phyloP scores from a whole-genome alignment of 306 rosid genomes.

The Vigna trinervia region DNA sequence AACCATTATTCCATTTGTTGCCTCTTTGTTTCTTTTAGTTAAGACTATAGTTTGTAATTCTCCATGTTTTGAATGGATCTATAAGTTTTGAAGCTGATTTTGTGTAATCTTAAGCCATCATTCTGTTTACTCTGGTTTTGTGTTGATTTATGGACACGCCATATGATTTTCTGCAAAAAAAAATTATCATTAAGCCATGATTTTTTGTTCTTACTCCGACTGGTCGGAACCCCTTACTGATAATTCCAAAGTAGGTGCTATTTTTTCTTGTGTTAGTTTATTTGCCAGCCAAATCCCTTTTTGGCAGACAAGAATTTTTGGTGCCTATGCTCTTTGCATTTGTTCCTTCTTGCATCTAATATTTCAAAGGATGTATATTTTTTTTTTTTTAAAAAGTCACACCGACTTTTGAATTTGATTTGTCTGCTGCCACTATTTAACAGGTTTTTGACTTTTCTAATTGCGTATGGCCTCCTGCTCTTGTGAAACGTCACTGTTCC shows the following conservation, averaged over 20 bases:
- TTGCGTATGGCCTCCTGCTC: not conserved
- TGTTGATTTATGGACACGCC: not conserved
- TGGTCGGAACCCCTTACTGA: not conserved
- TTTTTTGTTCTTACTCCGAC: not conserved
- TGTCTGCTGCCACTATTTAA: conserved; percentile 32
- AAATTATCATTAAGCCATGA: not conserved
- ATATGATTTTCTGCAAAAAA: not conserved
- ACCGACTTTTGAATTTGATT: conserved; percentile 34
- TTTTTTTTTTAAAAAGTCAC: not conserved
- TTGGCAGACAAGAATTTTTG: conserved; percentile 28
- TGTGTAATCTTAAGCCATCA: not conserved
- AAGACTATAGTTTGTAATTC: not conserved
- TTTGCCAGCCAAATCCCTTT: not conserved
- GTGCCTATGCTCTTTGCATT: not conserved
- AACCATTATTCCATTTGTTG: not conserved
- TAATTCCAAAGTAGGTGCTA: conserved; percentile 1
- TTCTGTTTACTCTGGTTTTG: not conserved
- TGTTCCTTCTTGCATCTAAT: not conserved
- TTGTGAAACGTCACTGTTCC: conserved; percentile 41
- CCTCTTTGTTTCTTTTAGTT: not conserved
- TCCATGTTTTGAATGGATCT: not conserved
- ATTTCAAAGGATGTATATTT: not conserved
- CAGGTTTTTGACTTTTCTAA: conserved; percentile 32
- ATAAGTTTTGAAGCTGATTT: not conserved
- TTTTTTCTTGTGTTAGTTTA: not conserved